A percentile compares a stretch with the other conserved stretches of the same genome.
Evolutionary conservation across 306 rosid species (phyloP).

Genomic region (Delonix regia): DNA sequence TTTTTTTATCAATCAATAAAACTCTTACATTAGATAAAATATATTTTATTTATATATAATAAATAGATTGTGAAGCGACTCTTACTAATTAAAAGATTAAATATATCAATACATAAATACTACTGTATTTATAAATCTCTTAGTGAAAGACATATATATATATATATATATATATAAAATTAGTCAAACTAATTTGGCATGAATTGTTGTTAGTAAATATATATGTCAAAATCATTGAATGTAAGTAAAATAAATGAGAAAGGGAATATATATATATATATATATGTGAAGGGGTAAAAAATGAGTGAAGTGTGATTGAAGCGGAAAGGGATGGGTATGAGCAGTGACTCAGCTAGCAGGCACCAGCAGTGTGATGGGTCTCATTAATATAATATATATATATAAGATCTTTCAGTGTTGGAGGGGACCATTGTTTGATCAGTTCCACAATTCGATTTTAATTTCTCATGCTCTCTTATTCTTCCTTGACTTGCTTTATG

Average conservation of each 20-base stretch:
- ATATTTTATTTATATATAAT: no score
- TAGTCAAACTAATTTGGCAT: no score
- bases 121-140: no score
- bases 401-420: slow-evolving; percentile 18
- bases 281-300: neutral
- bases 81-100: no score
- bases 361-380: slow-evolving; percentile 22
- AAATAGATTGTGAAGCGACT: no score
- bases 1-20: no score
- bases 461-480: neutral
- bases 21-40: no score
- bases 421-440: slow-evolving; percentile 39
- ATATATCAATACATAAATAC: no score
- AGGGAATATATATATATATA: neutral
- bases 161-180: no score
- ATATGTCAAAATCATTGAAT: neutral
- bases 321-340: slow-evolving; percentile 14
- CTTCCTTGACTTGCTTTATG: slow-evolving; percentile 32
- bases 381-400: no score
- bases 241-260: neutral
- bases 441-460: neutral
- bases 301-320: slow-evolving; percentile 30
- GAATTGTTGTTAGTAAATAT: no score
- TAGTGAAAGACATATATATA: no score
- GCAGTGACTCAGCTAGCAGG: slow-evolving; percentile 12